Percentiles rank a stretch among this genome's conserved stretches.
Evolutionary conservation across 2,329 filamentous ascomycete genomes (phyloP).

Genomic region (Pestalotiopsis fici): DNA sequence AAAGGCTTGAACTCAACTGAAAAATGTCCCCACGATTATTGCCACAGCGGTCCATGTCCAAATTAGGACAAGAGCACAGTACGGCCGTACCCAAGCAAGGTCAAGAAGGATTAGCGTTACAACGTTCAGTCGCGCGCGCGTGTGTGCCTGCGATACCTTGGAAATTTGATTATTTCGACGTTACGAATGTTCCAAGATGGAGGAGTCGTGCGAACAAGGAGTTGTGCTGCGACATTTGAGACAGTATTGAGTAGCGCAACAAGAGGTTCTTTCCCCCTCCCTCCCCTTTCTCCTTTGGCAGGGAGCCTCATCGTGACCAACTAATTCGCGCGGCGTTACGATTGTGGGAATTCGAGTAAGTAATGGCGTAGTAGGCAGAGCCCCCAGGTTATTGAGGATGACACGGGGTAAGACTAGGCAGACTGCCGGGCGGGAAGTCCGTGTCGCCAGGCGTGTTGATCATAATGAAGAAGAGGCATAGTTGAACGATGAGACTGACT

Average conservation of each 20-base stretch:
- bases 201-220: neutral
- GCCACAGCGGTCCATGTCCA: neutral
- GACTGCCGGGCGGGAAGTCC: neutral
- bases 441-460: neutral
- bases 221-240: neutral
- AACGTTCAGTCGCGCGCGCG: neutral
- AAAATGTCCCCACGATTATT: neutral
- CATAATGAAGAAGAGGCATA: neutral
- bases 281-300: no score
- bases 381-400: no score
- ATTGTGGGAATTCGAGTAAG: neutral
- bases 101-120: neutral
- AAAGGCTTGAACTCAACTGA: neutral
- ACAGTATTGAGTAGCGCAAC: neutral
- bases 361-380: neutral
- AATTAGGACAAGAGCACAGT: neutral
- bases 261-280: no score
- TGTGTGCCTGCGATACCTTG: neutral
- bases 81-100: neutral
- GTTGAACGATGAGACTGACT: neutral
- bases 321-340: neutral
- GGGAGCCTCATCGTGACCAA: neutral
- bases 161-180: neutral
- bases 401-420: no score
- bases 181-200: neutral